Evolutionary conservation across 495 filamentous ascomycete species (phyloP).

Genomic region (Lentithecium fluviatile): DNA sequence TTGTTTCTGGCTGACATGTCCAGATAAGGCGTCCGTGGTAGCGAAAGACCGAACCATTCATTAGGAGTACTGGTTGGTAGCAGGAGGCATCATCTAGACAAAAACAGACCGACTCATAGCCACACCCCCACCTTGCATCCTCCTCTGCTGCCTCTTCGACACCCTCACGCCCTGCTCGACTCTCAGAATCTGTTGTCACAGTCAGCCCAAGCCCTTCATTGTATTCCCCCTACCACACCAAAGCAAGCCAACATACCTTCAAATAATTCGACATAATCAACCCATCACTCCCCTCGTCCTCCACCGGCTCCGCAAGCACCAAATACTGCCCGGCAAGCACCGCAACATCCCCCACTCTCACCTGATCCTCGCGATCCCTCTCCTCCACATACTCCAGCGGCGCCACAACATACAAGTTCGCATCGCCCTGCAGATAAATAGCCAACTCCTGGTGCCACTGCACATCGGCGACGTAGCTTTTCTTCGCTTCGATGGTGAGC

Average conservation of each 20-base stretch:
- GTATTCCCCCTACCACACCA: neutral
- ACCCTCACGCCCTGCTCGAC: constrained; percentile 2
- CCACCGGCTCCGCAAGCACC: constrained; percentile 33
- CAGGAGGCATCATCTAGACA: too few relatives aligned
- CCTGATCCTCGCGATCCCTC: constrained; percentile 24
- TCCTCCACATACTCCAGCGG: constrained; percentile 36
- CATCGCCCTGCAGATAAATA: constrained; percentile 28
- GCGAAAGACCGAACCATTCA: too few relatives aligned
- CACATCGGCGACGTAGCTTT: constrained; percentile 20
- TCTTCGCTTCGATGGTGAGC: constrained; percentile 36
- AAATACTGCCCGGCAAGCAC: constrained; percentile 35
- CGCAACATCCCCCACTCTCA: constrained; percentile 31
- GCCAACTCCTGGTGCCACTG: constrained; percentile 27
- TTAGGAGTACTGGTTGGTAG: too few relatives aligned
- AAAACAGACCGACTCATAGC: constrained; percentile 8
- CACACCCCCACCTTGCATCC: neutral
- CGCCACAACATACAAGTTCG: constrained; percentile 31
- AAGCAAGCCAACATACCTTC: neutral
- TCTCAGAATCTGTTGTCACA: neutral
- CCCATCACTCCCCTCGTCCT: constrained; percentile 17
- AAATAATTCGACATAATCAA: constrained; percentile 24
- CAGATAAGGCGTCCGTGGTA: too few relatives aligned
- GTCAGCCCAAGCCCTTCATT: constrained; percentile 1
- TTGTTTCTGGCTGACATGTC: too few relatives aligned
- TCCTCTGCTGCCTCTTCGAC: constrained; percentile 8